Evolutionary conservation across 2,329 filamentous ascomycete genomes (phyloP), one percentile per base, ranked within the genome.

Genomic region (Trichoderma afroharzianum): DNA sequence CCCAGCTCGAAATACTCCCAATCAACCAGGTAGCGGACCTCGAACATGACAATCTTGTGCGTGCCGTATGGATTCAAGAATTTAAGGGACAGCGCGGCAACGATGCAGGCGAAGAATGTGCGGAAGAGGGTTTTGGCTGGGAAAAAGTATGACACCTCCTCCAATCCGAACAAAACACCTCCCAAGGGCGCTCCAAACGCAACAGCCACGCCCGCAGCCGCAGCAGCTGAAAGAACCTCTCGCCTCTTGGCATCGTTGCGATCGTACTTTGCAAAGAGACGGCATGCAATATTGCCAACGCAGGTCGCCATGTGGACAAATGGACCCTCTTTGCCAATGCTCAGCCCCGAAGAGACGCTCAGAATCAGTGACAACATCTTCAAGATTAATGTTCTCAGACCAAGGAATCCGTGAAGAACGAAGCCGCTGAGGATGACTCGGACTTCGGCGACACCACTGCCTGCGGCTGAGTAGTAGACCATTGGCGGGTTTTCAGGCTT

Each of bases 361-460:
- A 98, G 86, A 72, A 98, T 88, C 61, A 99, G 84, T 15, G 92
- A 94, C 18, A 92, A 77, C 0, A 93, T 93, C 80, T 99, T 99
- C 82, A 97, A 88, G 6, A 95, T 81, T 33, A 99, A 86, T 0
- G 96, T 98, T 78, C 92, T 93, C 50, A 97, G 81, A 76, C 96
- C 96, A 8, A 99, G 87, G 79, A 98, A 98, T 1, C 96, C 95
- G 84, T 98, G 96, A 70, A 99, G 85, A 70, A 99, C 95, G 78
- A 98, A 99, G 6, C 96, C 96, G 77, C 94, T 98, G n/a, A 98
- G 88, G 72, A 98, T 98, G 72, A 98, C 96, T 74, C 96, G 95
- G 70, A 98, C 95, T 83, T 99, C 96, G 7, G 96, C 96, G 14
- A 99, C 96, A 76, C 96, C 96, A 81, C 94, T 97, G 63, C 96